Evolutionary conservation across 495 filamentous ascomycete genomes (phyloP).

Genomic region (Hypoxylon fuscum): DNA sequence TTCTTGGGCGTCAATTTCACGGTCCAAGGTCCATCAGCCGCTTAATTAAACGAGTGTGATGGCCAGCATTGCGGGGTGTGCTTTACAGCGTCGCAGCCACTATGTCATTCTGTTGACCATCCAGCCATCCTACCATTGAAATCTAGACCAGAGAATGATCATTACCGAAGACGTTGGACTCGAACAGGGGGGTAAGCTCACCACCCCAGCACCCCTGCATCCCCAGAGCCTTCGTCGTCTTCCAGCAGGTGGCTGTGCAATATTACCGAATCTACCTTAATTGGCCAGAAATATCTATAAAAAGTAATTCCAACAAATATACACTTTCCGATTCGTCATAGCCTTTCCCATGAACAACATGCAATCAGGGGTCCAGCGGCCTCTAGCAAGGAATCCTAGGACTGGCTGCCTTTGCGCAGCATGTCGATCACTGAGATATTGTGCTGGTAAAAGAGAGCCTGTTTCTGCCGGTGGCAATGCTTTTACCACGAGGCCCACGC

Average conservation of each 20-base stretch:
- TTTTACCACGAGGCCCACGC: conserved; percentile 12
- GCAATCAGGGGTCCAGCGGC: conserved; percentile 11
- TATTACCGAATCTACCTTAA: conserved; percentile 32
- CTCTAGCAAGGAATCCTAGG: conserved; percentile 15
- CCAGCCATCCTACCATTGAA: conserved; percentile 12
- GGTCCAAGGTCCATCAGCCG: neutral
- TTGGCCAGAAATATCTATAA: conserved; percentile 43
- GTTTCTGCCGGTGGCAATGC: conserved; percentile 33
- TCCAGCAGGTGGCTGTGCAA: conserved; percentile 35
- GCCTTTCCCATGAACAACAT: conserved; percentile 13
- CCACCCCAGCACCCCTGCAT: conserved; percentile 2
- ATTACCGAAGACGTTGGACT: conserved; percentile 15
- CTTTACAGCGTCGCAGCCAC: conserved; percentile 16
- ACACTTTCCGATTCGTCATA: conserved; percentile 41
- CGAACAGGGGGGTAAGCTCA: conserved; percentile 9
- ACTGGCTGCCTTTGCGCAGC: conserved; percentile 20
- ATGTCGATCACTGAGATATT: conserved; percentile 25
- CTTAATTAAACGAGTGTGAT: conserved; percentile 11
- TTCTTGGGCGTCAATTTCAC: neutral
- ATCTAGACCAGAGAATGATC: conserved; percentile 27
- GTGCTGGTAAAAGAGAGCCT: conserved; percentile 13
- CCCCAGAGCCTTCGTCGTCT: conserved; percentile 28
- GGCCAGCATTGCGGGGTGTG: conserved; percentile 14
- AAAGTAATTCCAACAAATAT: conserved; percentile 35
- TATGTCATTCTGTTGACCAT: conserved; percentile 37